phyloP scores from a whole-genome alignment of 2,329 filamentous ascomycete species.

The Seiridium unicorne region DNA sequence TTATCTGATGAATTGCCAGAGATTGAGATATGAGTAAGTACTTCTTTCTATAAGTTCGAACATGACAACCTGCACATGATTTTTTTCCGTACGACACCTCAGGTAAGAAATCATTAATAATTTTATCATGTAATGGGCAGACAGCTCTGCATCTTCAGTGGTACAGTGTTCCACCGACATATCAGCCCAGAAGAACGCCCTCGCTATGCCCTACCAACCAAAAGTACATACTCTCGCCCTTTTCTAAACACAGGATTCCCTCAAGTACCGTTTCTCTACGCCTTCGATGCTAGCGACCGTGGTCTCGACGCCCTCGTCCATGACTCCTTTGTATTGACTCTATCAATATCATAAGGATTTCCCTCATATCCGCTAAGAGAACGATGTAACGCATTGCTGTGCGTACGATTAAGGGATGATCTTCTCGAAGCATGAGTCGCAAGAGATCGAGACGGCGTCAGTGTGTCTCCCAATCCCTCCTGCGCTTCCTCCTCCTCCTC shows the following conservation, averaged over 20 bases:
- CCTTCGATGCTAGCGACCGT: background rate
- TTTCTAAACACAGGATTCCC: no score
- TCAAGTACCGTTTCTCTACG: background rate
- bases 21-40: no score
- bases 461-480: constrained; percentile 19
- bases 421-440: constrained; percentile 23
- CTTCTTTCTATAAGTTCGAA: no score
- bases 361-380: constrained; percentile 29
- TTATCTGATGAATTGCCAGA: no score
- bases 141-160: background rate
- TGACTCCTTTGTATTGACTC: constrained; percentile 38
- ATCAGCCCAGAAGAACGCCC: background rate
- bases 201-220: background rate
- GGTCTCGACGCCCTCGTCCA: background rate
- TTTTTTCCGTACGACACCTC: no score
- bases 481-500: constrained; percentile 26
- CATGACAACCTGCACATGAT: no score
- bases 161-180: background rate
- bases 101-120: no score
- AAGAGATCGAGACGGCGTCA: constrained; percentile 12
- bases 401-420: constrained; percentile 18
- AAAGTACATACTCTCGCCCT: background rate
- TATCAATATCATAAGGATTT: constrained; percentile 41
- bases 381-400: background rate
- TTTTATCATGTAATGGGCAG: no score